A percentile compares a stretch with the other conserved stretches of the same genome.
Conservation (phyloP, 2,329 filamentous ascomycete species). For the Colletotrichum incanum region DNA sequence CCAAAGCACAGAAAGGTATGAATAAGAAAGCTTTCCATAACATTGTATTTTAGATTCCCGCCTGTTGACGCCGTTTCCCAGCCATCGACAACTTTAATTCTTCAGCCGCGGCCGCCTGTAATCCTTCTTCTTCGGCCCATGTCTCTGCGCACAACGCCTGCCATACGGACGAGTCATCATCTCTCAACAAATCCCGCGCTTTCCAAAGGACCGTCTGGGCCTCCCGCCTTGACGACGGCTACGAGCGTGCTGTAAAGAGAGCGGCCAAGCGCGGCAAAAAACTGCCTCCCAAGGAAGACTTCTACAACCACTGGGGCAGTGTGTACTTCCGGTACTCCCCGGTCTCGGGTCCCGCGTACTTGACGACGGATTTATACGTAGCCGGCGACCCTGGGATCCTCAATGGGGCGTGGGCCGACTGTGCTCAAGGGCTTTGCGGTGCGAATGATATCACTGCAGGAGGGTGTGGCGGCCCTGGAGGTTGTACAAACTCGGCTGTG, state of each 20-base stretch:
- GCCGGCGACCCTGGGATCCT: slow-evolving; percentile 58
- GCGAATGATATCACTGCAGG: slow-evolving; percentile 59
- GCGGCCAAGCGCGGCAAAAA: slow-evolving; percentile 65
- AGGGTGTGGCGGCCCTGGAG: slow-evolving; percentile 59
- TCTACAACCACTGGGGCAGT: slow-evolving; percentile 70
- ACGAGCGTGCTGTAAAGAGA: slow-evolving; percentile 67
- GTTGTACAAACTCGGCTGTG: slow-evolving; percentile 43
- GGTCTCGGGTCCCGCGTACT: slow-evolving; percentile 60
- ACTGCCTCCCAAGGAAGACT: slow-evolving; percentile 64
- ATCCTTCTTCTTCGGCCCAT: slow-evolving; percentile 74
- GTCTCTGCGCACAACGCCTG: slow-evolving; percentile 83
- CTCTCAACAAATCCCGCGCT: slow-evolving; percentile 46
- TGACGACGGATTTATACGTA: slow-evolving; percentile 63
- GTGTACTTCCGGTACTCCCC: slow-evolving; percentile 66
- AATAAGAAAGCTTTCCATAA: neutral
- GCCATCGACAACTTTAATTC: slow-evolving; percentile 63
- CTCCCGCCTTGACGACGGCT: slow-evolving; percentile 66
- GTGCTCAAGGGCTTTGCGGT: slow-evolving; percentile 26
- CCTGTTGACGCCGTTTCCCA: neutral
- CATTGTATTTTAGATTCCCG: neutral
- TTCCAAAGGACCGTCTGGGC: slow-evolving; percentile 56
- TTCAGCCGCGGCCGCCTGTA: slow-evolving; percentile 63
- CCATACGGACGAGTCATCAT: slow-evolving; percentile 45
- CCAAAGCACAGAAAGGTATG: slow-evolving; percentile 58
- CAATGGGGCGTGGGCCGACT: slow-evolving; percentile 52